Base-by-base conservation (phyloP, 768 basidiomycete species). In the Pisolithus microcarpus region DNA sequence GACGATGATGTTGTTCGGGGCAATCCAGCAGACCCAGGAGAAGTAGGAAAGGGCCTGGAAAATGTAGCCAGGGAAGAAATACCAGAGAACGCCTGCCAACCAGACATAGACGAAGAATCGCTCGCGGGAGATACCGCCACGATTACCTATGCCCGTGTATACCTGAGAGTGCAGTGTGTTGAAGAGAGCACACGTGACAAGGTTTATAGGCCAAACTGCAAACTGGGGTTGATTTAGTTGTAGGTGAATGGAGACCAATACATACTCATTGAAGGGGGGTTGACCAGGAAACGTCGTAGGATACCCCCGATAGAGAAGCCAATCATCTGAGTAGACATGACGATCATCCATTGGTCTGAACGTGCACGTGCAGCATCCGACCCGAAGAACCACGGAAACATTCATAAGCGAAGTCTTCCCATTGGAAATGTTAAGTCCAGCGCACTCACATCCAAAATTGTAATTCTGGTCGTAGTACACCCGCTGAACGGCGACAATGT, bases 261-360 rank as follows among this genome's bases (percentile, higher is more conserved):
- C 67, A 51, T 59, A 77, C 77, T 81, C 79, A 80, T 81, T 7
- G 79, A 79, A 4, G 76, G 78, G 18, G 77, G 82, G 13, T 71
- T 66, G 30, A 84, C 81, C 9, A 84, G 73, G 63, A 82, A 82
- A 38, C 81, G 74, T 38, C 78, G 74, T 9, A 76, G 71, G 51
- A 81, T 66, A 23, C 81, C 82, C 6, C 45, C 45, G 8, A 46
- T 36, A 15, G 45, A 79, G 56, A 78, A 79, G 7, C 84, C 79
- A 46, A 87, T 78, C 38, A 87, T 63, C 58, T 89, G 86, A 0
- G 86, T 87, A 13, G 83, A 85, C 76, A 83, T 77, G 4, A 80
- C 78, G 39, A 82, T 61, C 72, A 81, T 72, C 79, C 80, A 81
- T 63, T 76, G 72, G 55, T 81, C 76, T 77, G 38, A 18, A 18